phyloP scores from a whole-genome alignment of 2,329 filamentous ascomycete genomes.

The Scleromitrula shiraiana region DNA sequence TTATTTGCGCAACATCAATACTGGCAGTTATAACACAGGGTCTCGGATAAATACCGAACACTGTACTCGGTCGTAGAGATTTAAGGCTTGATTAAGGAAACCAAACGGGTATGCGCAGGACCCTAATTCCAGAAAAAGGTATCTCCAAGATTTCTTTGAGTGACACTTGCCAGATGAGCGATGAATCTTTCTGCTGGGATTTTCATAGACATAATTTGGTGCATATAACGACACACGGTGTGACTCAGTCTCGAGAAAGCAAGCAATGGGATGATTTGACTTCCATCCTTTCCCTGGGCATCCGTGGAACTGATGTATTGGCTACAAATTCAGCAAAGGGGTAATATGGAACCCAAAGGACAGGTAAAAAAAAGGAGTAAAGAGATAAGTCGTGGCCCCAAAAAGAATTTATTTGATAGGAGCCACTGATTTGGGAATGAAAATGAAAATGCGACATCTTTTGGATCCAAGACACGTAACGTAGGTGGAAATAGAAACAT shows the following conservation, averaged over 20 bases:
- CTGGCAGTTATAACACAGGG: neutral
- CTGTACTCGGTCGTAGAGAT: conserved; percentile 4
- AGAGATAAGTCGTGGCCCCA: neutral
- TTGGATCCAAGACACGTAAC: neutral
- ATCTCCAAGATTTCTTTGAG: neutral
- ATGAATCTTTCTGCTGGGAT: too few species aligned
- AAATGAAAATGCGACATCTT: conserved; percentile 1
- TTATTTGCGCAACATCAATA: conserved; percentile 3
- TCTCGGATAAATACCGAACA: conserved; percentile 7
- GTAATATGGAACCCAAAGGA: neutral
- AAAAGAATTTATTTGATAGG: neutral
- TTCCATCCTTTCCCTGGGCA: neutral
- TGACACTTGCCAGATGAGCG: conserved; percentile 2
- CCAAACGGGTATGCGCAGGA: conserved; percentile 6
- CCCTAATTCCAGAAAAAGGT: neutral
- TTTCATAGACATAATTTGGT: too few species aligned
- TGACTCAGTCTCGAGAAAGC: neutral
- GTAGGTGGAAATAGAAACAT: neutral
- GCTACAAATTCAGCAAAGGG: neutral
- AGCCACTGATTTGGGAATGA: neutral
- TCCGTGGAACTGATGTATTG: neutral
- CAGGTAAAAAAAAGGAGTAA: neutral
- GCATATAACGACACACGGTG: neutral
- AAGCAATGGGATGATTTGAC: neutral
- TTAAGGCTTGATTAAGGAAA: neutral